These are phyloP conservation scores for Chaetothyriales sp. DNA, from an alignment of 2,329 filamentous ascomycete species.

Conservation along the genomic window DNA sequence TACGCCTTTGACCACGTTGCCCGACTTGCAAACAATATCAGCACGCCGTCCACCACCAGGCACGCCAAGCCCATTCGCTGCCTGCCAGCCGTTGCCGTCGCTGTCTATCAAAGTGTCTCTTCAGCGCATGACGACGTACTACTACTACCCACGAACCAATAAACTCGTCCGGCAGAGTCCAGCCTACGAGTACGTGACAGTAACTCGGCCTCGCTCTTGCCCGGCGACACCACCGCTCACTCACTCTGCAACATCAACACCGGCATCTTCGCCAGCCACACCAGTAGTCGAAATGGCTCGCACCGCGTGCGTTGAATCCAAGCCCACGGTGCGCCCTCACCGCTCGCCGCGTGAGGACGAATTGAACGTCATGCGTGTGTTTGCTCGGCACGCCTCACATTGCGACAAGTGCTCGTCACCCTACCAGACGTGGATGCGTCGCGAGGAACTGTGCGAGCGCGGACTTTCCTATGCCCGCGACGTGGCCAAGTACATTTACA, in stretches of 20 bases:
- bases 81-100: background rate
- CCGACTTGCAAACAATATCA: background rate
- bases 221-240: conserved; percentile 9
- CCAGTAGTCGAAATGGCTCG: conserved; percentile 11
- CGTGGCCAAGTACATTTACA: conserved; percentile 26
- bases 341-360: conserved; percentile 23
- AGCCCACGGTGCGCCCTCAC: conserved; percentile 12
- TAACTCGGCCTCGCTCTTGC: conserved; percentile 6
- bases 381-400: conserved; percentile 23
- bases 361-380: conserved; percentile 23
- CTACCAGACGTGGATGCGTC: conserved; percentile 19
- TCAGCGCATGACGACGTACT: conserved; percentile 15
- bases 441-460: conserved; percentile 23
- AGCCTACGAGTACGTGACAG: conserved; percentile 11
- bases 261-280: conserved; percentile 5
- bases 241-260: conserved; percentile 12
- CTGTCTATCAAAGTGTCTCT: conserved; percentile 14
- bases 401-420: conserved; percentile 24
- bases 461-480: conserved; percentile 23
- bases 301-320: conserved; percentile 16
- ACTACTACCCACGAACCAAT: conserved; percentile 13
- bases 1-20: background rate
- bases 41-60: background rate
- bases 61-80: background rate
- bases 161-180: conserved; percentile 3